Evolutionary conservation across 192 early-diverging fungal genomes (phyloP).

Genomic region (Phlyctochytrium planicorne): DNA sequence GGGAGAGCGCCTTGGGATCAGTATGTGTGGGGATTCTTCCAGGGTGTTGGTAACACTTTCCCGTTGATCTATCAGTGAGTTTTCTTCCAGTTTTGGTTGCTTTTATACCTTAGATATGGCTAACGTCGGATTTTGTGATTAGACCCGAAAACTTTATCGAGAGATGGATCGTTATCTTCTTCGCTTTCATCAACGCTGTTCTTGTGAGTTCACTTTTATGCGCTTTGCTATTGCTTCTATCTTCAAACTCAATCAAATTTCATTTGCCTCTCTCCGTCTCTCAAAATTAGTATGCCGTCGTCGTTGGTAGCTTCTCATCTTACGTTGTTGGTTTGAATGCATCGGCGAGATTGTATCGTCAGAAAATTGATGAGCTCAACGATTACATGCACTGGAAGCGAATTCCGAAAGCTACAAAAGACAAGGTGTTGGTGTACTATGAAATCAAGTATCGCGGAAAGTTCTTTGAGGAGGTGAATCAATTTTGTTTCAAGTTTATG

Average conservation of each 20-base stretch:
- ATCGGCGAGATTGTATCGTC: slow-evolving; percentile 16
- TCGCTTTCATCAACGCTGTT: slow-evolving; percentile 9
- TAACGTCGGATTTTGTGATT: slow-evolving; percentile 5
- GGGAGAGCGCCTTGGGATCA: background rate
- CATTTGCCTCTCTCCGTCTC: background rate
- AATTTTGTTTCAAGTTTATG: background rate
- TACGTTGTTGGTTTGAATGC: slow-evolving; percentile 14
- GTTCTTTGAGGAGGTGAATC: slow-evolving; percentile 29
- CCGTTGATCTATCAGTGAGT: slow-evolving; percentile 29
- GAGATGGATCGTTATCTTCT: slow-evolving; percentile 5
- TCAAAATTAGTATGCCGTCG: slow-evolving; percentile 5
- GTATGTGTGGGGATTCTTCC: slow-evolving; percentile 18
- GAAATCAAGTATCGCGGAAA: slow-evolving; percentile 35
- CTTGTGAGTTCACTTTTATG: slow-evolving; percentile 13
- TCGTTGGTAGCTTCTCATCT: slow-evolving; percentile 18
- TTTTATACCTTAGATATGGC: background rate
- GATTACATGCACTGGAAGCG: slow-evolving; percentile 31
- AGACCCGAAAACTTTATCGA: slow-evolving; percentile 16
- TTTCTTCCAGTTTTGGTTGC: background rate
- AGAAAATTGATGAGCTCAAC: slow-evolving; percentile 33
- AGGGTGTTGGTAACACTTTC: slow-evolving; percentile 36
- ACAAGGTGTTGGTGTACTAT: slow-evolving; percentile 27
- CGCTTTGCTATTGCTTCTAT: background rate
- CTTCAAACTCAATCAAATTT: background rate
- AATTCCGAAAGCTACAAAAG: slow-evolving; percentile 1